A percentile compares a stretch with the other conserved stretches of the same genome.
Evolutionary conservation across 164 flowering plant genomes (phyloP).

Genomic region (Protea cynaroides): DNA sequence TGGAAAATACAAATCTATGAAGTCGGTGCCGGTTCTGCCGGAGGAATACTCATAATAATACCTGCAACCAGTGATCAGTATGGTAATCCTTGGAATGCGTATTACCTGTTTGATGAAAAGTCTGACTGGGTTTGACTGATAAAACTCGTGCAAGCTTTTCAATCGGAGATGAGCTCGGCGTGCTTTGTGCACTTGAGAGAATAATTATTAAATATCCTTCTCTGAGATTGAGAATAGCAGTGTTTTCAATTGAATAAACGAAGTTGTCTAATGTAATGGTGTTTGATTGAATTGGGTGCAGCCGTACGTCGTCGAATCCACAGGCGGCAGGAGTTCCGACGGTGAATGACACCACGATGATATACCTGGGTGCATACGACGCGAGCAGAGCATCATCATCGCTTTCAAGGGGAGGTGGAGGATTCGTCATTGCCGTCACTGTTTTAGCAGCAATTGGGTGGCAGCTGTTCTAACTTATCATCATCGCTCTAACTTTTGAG

Average conservation of each 20-base stretch:
- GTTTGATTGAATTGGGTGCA: slow-evolving; percentile 25
- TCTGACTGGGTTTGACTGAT: too few species aligned
- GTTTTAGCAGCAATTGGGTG: slow-evolving; percentile 29
- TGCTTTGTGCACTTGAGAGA: too few species aligned
- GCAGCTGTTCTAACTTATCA: slow-evolving; percentile 14
- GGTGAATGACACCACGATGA: slow-evolving; percentile 39
- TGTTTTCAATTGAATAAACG: not conserved
- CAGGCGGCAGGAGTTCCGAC: slow-evolving; percentile 21
- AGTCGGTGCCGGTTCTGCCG: too few species aligned
- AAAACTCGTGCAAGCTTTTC: too few species aligned
- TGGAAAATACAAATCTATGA: too few species aligned
- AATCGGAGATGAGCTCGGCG: too few species aligned
- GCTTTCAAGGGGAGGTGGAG: slow-evolving; percentile 5
- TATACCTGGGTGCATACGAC: slow-evolving; percentile 35
- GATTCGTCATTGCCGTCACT: slow-evolving; percentile 12
- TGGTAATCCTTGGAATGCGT: too few species aligned
- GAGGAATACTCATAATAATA: too few species aligned
- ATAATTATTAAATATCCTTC: too few species aligned
- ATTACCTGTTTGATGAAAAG: too few species aligned
- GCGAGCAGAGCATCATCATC: slow-evolving; percentile 25
- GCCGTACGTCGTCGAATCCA: slow-evolving; percentile 47
- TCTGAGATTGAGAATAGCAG: not conserved
- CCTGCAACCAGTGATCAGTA: too few species aligned
- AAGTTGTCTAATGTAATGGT: not conserved
- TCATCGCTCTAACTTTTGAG: not conserved